Percentiles rank a stretch among this genome's conserved stretches.
These are phyloP conservation scores for Colletotrichum salicis DNA, from an alignment of 2,329 filamentous ascomycete genomes.

Conservation along the genomic window DNA sequence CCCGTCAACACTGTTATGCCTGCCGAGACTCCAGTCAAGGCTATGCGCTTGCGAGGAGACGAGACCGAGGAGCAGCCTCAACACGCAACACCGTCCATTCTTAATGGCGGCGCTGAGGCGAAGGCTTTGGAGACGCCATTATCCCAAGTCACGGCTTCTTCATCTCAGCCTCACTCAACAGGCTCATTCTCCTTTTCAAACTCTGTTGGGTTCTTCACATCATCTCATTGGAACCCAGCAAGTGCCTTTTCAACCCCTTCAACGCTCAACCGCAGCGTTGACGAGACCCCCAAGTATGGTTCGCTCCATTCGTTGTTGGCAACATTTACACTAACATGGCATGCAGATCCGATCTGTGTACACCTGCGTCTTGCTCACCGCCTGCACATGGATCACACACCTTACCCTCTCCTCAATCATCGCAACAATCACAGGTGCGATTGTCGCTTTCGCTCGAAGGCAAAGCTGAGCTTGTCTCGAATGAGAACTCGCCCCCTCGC, in stretches of 20 bases:
- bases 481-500: conserved; percentile 76
- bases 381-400: conserved; percentile 47
- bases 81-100: conserved; percentile 8
- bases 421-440: conserved; percentile 67
- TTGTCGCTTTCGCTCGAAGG: conserved; percentile 88
- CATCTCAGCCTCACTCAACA: conserved; percentile 35
- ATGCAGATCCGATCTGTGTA: conserved; percentile 55
- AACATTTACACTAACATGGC: conserved; percentile 31
- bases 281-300: conserved; percentile 60
- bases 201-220: conserved; percentile 63
- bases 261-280: conserved; percentile 49
- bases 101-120: background rate
- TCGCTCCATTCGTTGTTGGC: background rate
- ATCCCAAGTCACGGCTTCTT: conserved; percentile 20
- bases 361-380: conserved; percentile 54
- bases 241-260: conserved; percentile 63
- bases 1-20: background rate
- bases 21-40: conserved; percentile 22
- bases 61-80: conserved; percentile 2
- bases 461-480: conserved; percentile 84
- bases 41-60: background rate
- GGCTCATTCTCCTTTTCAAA: conserved; percentile 53
- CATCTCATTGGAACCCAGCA: conserved; percentile 63
- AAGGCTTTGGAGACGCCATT: conserved; percentile 18
- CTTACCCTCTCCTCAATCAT: conserved; percentile 46